Base-by-base conservation (phyloP, 164 flowering plant species). In the Macadamia tetraphylla region DNA sequence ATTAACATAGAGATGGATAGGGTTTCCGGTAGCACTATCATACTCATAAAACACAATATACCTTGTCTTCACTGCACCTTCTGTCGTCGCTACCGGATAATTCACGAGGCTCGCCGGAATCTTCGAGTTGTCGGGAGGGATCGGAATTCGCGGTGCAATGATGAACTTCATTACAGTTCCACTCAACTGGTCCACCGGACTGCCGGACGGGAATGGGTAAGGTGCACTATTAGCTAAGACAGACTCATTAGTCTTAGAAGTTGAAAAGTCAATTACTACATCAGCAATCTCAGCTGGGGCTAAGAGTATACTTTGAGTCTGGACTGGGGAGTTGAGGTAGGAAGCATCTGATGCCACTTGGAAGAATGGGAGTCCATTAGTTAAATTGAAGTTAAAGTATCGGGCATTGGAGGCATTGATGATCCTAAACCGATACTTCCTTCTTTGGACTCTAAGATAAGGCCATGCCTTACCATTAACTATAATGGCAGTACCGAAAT, bases 351-450 rank as follows among this genome's bases (percentile, higher is more conserved):
- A 76, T n/a, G 64, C 90, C 65, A 88, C 79, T 73, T 80, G 85
- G 74, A 78, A 64, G 70, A 88, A 85, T 62, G 44, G 12, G 6
- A 88, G 68, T 13, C 88, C 88, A 70, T 83, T 84, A 72, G 72
- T 70, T 69, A 88, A 80, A 71, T 73, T 80, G 76, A 88, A 78
- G n/a, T 63, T 76, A 67, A 82, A 87, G 73, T 82, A 88, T 44
- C 94, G 77, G 0, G 94, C 94, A 51, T 88, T 88, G 79, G 87
- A 80, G 1, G 91, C 85, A 32, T 87, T 89, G 78, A 86, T 81
- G 55, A 87, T 87, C 0, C 88, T 77, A 63, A 85, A 85, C 23
- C 85, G 71, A 53, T 85, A 85, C 48, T 75, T 83, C 14, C 88
- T 77, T 23, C 86, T 79, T 58, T 74, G 81, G 8, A 83, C 88